phyloP scores from a whole-genome alignment of 176 grass and related monocot species.

The Aegilops longissima region DNA sequence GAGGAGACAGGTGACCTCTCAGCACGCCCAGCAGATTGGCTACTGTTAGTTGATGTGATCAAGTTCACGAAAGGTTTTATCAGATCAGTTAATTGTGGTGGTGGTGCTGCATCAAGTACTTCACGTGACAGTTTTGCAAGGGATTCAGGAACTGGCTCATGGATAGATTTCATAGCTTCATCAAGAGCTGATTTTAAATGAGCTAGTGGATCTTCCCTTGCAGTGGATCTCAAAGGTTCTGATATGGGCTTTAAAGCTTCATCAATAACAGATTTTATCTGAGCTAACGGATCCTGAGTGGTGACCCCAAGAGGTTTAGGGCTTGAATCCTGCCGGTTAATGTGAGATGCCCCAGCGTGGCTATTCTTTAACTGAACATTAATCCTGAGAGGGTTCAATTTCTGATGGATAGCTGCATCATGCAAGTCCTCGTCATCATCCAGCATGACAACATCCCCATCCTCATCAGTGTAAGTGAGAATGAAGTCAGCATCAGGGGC shows the following conservation, averaged over 20 bases:
- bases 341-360: constrained; percentile 7
- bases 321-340: constrained; percentile 12
- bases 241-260: constrained; percentile 61
- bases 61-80: constrained; percentile 56
- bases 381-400: constrained; percentile 87
- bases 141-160: constrained; percentile 51
- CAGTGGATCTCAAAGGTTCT: constrained; percentile 28
- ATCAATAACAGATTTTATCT: constrained; percentile 45
- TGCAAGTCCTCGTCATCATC: constrained; percentile 77
- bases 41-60: constrained; percentile 35
- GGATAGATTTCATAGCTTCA: constrained; percentile 59
- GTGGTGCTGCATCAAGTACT: constrained; percentile 48
- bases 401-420: constrained; percentile 85
- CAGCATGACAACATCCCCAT: constrained; percentile 77
- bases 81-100: constrained; percentile 46
- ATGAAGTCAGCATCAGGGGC: constrained; percentile 50
- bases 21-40: constrained; percentile 18
- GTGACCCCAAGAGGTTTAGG: constrained; percentile 6
- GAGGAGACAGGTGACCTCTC: constrained; percentile 30
- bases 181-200: constrained; percentile 46
- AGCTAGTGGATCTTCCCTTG: constrained; percentile 28
- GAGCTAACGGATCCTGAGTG: constrained; percentile 29
- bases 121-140: constrained; percentile 62
- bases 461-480: constrained; percentile 81
- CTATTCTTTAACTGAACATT: constrained; percentile 62